Evolutionary conservation across 169 alveolate species (phyloP).

Genomic region (Plasmodium berghei): DNA sequence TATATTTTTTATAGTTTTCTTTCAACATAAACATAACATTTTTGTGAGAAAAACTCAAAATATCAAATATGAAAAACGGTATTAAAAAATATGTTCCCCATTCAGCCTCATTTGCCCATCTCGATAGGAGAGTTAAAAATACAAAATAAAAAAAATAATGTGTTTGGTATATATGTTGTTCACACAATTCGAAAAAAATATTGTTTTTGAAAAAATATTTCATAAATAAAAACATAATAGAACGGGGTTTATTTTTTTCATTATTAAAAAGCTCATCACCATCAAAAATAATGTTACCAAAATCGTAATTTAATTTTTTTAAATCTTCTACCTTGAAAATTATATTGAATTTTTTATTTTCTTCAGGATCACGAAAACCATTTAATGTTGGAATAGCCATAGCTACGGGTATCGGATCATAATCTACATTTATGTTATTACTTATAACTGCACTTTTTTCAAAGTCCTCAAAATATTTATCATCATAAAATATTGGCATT

Average conservation of each 20-base stretch:
- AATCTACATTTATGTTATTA: slow-evolving; percentile 36
- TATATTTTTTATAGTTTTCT: slow-evolving; percentile 48
- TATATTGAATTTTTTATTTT: slow-evolving; percentile 23
- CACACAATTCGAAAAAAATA: slow-evolving; percentile 48
- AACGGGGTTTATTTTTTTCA: slow-evolving; percentile 26
- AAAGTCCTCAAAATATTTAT: slow-evolving; percentile 34
- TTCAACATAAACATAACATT: slow-evolving; percentile 43
- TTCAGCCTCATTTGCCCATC: slow-evolving; percentile 74
- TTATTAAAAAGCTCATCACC: slow-evolving; percentile 48
- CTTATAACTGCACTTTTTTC: slow-evolving; percentile 51
- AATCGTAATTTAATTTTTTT: slow-evolving; percentile 50
- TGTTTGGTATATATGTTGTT: slow-evolving; percentile 48
- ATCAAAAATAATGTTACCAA: slow-evolving; percentile 39
- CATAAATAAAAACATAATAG: slow-evolving; percentile 20
- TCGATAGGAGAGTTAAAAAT: slow-evolving; percentile 58
- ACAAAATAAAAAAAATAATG: slow-evolving; percentile 72
- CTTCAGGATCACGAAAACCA: slow-evolving; percentile 37
- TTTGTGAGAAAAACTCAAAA: slow-evolving; percentile 26
- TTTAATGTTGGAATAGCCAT: slow-evolving; percentile 43
- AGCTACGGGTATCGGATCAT: slow-evolving; percentile 45
- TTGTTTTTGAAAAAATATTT: slow-evolving; percentile 58
- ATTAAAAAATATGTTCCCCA: slow-evolving; percentile 65
- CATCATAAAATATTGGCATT: slow-evolving; percentile 57
- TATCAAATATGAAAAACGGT: slow-evolving; percentile 41
- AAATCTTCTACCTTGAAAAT: slow-evolving; percentile 40